These are phyloP conservation scores for Solanum chilense DNA, from an alignment of 257 asterid species.

Conservation along the genomic window DNA sequence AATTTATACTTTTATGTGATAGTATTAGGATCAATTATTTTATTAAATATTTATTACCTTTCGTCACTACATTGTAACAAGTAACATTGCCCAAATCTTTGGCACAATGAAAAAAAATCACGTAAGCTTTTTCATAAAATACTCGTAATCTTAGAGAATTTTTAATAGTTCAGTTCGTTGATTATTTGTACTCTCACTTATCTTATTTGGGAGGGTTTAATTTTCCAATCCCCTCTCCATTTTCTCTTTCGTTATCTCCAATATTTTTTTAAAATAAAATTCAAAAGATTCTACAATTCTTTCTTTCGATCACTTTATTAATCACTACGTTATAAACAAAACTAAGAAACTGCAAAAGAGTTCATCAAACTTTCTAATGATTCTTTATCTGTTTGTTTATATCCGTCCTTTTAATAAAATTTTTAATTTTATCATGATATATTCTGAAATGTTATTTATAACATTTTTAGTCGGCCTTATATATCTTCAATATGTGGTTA, in stretches of 20 bases:
- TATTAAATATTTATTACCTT: not conserved
- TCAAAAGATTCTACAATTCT: not conserved
- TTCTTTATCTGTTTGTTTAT: not conserved
- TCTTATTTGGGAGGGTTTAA: not conserved
- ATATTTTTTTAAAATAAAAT: no score
- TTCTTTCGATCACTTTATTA: not conserved
- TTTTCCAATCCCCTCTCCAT: not conserved
- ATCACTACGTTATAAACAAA: not conserved
- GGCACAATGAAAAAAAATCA: not conserved
- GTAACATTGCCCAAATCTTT: not conserved
- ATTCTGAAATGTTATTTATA: not conserved
- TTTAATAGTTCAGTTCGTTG: no score
- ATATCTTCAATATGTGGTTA: not conserved
- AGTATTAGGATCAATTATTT: no score
- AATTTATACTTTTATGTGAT: no score
- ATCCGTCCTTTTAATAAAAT: rapidly evolving
- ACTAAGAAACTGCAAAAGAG: not conserved
- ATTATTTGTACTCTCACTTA: not conserved
- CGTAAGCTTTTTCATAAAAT: not conserved
- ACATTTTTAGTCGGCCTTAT: not conserved
- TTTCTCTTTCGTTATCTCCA: not conserved
- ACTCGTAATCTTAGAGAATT: rapidly evolving
- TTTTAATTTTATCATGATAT: not conserved
- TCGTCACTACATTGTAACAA: not conserved
- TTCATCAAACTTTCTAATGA: not conserved